A percentile compares a stretch with the other conserved stretches of the same genome.
Evolutionary conservation across 768 basidiomycete species (phyloP).

Genomic region (Mycena olivaceomarginata): DNA sequence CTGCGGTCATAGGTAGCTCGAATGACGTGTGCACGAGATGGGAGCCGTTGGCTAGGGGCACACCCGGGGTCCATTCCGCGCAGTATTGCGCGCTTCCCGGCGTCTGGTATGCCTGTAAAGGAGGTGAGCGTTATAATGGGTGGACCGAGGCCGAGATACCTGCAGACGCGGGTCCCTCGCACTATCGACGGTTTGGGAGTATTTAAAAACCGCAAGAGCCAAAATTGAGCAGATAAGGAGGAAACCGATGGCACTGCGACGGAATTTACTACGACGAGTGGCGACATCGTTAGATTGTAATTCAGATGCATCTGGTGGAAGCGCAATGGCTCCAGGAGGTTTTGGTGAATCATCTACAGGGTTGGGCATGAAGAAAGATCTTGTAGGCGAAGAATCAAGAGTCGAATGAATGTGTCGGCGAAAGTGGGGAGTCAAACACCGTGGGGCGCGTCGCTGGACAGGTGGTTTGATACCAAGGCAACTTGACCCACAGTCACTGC

Average conservation of each 20-base stretch:
- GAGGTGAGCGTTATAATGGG: background rate
- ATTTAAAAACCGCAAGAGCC: background rate
- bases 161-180: slow-evolving; percentile 23
- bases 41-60: background rate
- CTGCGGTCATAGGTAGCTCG: slow-evolving; percentile 20
- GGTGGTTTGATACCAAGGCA: slow-evolving; percentile 8
- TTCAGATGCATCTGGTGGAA: slow-evolving; percentile 18
- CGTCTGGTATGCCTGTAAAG: slow-evolving; percentile 28
- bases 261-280: slow-evolving; percentile 19
- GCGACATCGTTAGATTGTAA: background rate
- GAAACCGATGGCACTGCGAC: slow-evolving; percentile 13
- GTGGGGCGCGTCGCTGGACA: slow-evolving; percentile 9
- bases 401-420: slow-evolving; percentile 8
- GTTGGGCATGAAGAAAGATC: slow-evolving; percentile 22
- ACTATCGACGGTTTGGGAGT: background rate
- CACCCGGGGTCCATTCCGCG: slow-evolving; percentile 22
- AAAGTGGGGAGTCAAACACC: background rate
- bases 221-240: background rate
- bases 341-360: slow-evolving; percentile 29
- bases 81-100: slow-evolving; percentile 27
- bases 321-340: slow-evolving; percentile 14
- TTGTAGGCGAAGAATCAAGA: background rate
- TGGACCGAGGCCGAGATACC: slow-evolving; percentile 1
- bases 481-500: slow-evolving; percentile 3
- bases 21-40: slow-evolving; percentile 18